Base-by-base conservation (phyloP, 345 rosid species). In the Syzygium jambos region DNA sequence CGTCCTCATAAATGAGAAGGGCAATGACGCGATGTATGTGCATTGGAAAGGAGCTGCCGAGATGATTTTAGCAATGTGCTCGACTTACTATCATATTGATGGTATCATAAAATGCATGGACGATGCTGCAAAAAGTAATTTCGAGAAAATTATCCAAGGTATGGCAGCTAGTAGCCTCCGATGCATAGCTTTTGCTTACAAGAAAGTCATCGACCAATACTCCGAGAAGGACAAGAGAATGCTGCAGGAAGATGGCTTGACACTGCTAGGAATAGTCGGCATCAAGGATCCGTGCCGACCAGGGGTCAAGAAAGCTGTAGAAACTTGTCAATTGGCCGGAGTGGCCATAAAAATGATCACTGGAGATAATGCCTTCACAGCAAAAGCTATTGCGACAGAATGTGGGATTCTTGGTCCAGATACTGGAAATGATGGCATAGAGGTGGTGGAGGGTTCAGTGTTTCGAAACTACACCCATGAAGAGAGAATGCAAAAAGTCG, bases 31-130 rank as follows among this genome's bases (percentile, higher is more conserved):
- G 1, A 15, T 84, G 25, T 93, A 94, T 63, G 89, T 92, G 84
- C 98, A 97, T 55, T 95, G 97, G 98, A 96, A 95, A 89, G 98
- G 98, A 87, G 96, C 95, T 2, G 97, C 98, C 2, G 98, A 94
- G 95, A 93, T 93, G 94, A 90, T 96, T 85, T 90, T 96, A 55
- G 92, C 94, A 2, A 93, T 90, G 98, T 94, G 98, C 88, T 91
- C 95, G 0, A 90, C 91, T 68, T 95, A 88, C 92, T 92, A 92
- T 22, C 92, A 94, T 83, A 93, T 89, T 57, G 86, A 92, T 29
- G 97, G 98, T 84, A 84, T 9, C 3, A 21, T 87, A 43, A 91
- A 57, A 63, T 78, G 86, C n/a, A 57, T 97, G 54, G 85, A 89
- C 12, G 90, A 87, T 30, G 87, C 43, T 2, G 92, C 90, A 54